These are phyloP conservation scores for Ophiostoma populinum DNA, from an alignment of 2,329 filamentous ascomycete species.

Conservation along the genomic window DNA sequence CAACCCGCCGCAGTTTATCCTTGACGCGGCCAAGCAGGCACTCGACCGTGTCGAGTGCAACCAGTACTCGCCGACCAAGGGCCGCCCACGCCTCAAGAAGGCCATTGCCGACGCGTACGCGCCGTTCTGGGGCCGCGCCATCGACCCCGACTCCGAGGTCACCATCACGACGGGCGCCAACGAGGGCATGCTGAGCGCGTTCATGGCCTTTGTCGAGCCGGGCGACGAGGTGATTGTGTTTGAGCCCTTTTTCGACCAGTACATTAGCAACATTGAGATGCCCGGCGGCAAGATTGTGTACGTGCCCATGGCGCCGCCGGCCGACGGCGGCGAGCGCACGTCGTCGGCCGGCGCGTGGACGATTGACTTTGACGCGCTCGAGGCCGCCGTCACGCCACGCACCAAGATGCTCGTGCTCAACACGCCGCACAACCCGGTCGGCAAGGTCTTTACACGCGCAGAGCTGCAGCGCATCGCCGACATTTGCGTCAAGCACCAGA, in stretches of 20 bases:
- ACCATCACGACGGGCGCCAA: slow-evolving; percentile 88
- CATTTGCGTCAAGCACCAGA: slow-evolving; percentile 78
- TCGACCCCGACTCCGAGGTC: slow-evolving; percentile 84
- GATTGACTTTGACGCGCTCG: slow-evolving; percentile 68
- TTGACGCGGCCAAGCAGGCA: slow-evolving; percentile 79
- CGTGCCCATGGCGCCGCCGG: slow-evolving; percentile 82
- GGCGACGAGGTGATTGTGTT: slow-evolving; percentile 97
- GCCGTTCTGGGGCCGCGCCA: slow-evolving; percentile 62
- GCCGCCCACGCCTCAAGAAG: slow-evolving; percentile 77
- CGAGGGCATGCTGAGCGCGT: slow-evolving; percentile 87
- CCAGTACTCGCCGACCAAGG: slow-evolving; percentile 94
- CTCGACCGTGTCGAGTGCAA: slow-evolving; percentile 91
- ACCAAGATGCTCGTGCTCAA: slow-evolving; percentile 96
- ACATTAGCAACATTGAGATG: slow-evolving; percentile 98
- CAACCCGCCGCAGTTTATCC: slow-evolving; percentile 79
- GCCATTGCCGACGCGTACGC: slow-evolving; percentile 87
- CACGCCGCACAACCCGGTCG: slow-evolving; percentile 80
- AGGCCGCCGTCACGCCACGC: slow-evolving; percentile 62
- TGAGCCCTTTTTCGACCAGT: slow-evolving; percentile 98
- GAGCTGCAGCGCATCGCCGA: slow-evolving; percentile 77
- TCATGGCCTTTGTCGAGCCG: slow-evolving; percentile 91
- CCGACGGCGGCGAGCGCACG: slow-evolving; percentile 59
- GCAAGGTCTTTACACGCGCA: slow-evolving; percentile 77
- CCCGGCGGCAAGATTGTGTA: slow-evolving; percentile 88
- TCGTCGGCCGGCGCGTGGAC: slow-evolving; percentile 80